These are phyloP conservation scores for Pyracantha coccinea DNA, from an alignment of 331 rosid genomes.

Conservation along the genomic window DNA sequence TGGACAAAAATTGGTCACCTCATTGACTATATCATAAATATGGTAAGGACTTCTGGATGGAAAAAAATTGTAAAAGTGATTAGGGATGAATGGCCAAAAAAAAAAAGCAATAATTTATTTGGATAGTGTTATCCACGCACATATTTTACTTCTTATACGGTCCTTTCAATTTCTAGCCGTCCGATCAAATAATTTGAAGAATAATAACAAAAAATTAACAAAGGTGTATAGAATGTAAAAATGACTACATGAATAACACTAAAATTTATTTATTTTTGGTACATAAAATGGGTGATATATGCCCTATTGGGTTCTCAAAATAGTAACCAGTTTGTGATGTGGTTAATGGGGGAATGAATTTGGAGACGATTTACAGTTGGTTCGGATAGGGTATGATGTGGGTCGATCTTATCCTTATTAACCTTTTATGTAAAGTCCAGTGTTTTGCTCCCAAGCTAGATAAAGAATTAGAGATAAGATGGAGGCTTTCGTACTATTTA, in stretches of 20 bases:
- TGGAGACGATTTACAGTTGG: background rate
- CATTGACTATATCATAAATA: background rate
- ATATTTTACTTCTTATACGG: rapidly evolving
- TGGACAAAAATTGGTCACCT: background rate
- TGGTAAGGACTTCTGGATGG: too few species aligned
- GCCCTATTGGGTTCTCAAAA: background rate
- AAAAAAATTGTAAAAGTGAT: too few species aligned
- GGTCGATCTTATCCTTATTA: conserved; percentile 2
- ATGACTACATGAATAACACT: too few species aligned
- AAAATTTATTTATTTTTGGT: too few species aligned
- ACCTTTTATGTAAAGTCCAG: conserved; percentile 4
- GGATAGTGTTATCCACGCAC: too few species aligned
- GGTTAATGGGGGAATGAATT: background rate
- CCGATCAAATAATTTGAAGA: too few species aligned
- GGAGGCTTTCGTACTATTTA: background rate
- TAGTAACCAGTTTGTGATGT: background rate
- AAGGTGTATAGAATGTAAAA: too few species aligned
- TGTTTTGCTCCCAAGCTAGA: background rate
- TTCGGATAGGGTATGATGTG: background rate
- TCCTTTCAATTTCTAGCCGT: too few species aligned
- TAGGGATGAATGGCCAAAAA: too few species aligned
- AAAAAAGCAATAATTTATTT: too few species aligned
- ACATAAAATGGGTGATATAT: background rate
- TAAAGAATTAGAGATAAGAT: background rate
- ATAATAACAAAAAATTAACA: too few species aligned